phyloP scores from a whole-genome alignment of 1,139 yeast genomes.

The Debaryomycetaceae sp. region DNA sequence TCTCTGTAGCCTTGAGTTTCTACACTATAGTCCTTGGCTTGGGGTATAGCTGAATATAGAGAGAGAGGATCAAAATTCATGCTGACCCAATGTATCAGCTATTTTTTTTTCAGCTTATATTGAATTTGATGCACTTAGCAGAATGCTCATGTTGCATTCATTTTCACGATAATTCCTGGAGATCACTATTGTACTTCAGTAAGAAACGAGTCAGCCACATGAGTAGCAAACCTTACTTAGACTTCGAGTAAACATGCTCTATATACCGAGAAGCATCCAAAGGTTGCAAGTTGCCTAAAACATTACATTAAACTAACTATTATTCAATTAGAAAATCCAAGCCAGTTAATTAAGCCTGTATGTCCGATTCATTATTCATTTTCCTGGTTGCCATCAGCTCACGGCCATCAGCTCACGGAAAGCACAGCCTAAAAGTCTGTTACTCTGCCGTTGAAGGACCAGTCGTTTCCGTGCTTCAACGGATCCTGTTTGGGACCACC shows the following conservation, averaged over 20 bases:
- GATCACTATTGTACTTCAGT: background rate
- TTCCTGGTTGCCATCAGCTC: background rate
- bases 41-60: constrained; percentile 5
- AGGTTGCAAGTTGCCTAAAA: too few relatives aligned
- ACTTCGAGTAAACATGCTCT: too few relatives aligned
- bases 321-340: background rate
- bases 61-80: constrained; percentile 10
- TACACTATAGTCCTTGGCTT: background rate
- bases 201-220: too few relatives aligned
- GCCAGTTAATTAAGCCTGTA: background rate
- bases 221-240: too few relatives aligned
- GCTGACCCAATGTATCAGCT: background rate
- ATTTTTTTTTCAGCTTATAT: background rate
- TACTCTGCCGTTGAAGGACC: constrained; percentile 93
- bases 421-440: constrained; percentile 69
- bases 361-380: background rate
- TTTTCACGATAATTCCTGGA: background rate
- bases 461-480: constrained; percentile 76
- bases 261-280: too few relatives aligned
- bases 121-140: background rate
- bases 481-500: constrained; percentile 99
- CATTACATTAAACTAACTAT: background rate
- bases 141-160: background rate
- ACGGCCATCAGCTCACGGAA: background rate
- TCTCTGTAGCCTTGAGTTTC: background rate